These are phyloP conservation scores for Podospora fimiseda DNA, from an alignment of 495 filamentous ascomycete species.

Conservation along the genomic window DNA sequence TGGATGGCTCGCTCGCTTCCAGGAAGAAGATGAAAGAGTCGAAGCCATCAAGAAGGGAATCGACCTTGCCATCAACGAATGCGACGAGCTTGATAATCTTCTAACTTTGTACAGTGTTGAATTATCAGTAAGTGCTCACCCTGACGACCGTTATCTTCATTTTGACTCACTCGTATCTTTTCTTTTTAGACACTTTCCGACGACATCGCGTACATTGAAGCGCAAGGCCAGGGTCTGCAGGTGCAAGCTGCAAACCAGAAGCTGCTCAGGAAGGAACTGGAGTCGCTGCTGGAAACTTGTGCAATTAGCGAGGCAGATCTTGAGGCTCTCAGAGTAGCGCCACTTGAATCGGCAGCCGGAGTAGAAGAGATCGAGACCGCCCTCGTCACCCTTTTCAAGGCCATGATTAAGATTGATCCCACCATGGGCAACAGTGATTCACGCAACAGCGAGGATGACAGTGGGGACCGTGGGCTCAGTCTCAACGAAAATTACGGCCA, in stretches of 20 bases:
- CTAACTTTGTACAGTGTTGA: slow-evolving; percentile 92
- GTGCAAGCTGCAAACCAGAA: slow-evolving; percentile 97
- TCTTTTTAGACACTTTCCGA: slow-evolving; percentile 75
- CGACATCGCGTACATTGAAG: slow-evolving; percentile 94
- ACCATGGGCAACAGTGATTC: slow-evolving; percentile 52
- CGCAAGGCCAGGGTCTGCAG: slow-evolving; percentile 91
- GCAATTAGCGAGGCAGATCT: slow-evolving; percentile 74
- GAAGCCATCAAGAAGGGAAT: slow-evolving; percentile 75
- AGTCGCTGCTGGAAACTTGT: slow-evolving; percentile 74
- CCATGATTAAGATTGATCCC: slow-evolving; percentile 91
- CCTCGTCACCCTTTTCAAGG: slow-evolving; percentile 78
- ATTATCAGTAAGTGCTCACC: slow-evolving; percentile 61
- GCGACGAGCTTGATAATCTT: slow-evolving; percentile 89
- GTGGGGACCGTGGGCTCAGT: slow-evolving; percentile 45
- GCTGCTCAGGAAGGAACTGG: slow-evolving; percentile 79
- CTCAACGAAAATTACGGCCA: slow-evolving; percentile 77
- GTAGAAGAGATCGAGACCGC: slow-evolving; percentile 69
- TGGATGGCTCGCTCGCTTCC: slow-evolving; percentile 81
- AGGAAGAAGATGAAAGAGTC: slow-evolving; percentile 84
- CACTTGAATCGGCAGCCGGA: slow-evolving; percentile 62
- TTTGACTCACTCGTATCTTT: slow-evolving; percentile 24
- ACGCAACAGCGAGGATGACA: slow-evolving; percentile 43
- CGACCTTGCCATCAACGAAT: slow-evolving; percentile 83
- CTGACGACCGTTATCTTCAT: neutral
- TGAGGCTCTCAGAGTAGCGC: slow-evolving; percentile 63